Evolutionary conservation across 2,329 filamentous ascomycete genomes (phyloP).

Genomic region (Aspergillus calidoustus): DNA sequence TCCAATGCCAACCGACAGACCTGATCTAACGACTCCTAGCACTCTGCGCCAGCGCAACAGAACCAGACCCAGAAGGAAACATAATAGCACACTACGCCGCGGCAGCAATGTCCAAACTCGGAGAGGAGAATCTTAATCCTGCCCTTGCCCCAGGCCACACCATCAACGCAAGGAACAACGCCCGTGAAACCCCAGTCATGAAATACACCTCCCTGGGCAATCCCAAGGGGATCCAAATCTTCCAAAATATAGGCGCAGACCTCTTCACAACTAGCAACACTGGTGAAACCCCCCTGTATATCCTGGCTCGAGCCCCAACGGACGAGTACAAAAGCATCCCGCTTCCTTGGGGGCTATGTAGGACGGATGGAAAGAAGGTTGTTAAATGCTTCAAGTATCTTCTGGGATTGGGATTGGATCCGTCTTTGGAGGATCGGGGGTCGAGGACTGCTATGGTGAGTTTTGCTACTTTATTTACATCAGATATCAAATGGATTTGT

Average conservation of each 20-base stretch:
- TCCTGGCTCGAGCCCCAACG: not conserved
- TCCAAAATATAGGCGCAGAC: not conserved
- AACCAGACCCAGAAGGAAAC: slow-evolving; percentile 19
- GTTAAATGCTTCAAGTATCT: not conserved
- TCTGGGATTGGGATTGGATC: not conserved
- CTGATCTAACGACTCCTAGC: not conserved
- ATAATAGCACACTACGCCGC: slow-evolving; percentile 9
- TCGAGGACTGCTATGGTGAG: not conserved
- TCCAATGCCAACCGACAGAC: no score
- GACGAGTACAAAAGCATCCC: not conserved
- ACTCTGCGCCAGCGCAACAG: slow-evolving; percentile 12
- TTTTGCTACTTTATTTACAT: not conserved
- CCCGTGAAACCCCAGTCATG: slow-evolving; percentile 16
- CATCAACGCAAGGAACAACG: slow-evolving; percentile 14
- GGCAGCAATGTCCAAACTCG: not conserved
- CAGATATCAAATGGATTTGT: not conserved
- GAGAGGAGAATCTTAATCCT: not conserved
- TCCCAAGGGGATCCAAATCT: not conserved
- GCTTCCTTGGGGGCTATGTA: not conserved
- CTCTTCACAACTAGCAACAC: not conserved
- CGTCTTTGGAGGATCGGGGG: not conserved
- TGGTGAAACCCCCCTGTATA: slow-evolving; percentile 1
- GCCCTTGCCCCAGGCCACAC: not conserved
- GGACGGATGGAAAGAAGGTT: not conserved
- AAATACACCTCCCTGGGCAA: slow-evolving; percentile 13